These are phyloP conservation scores for Prunus davidiana DNA, from an alignment of 306 rosid species.

Conservation along the genomic window DNA sequence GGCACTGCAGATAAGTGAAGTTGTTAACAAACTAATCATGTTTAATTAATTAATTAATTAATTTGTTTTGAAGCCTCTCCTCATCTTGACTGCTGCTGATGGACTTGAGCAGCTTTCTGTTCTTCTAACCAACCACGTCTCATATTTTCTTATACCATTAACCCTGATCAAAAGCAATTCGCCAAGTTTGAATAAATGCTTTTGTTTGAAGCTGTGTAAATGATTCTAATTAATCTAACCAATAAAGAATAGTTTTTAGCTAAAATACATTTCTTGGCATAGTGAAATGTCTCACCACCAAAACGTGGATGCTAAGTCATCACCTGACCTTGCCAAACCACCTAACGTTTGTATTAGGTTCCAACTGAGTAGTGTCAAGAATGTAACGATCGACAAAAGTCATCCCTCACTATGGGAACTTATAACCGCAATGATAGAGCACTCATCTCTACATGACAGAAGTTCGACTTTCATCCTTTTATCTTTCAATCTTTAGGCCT, in stretches of 20 bases:
- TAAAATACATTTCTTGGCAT: not conserved
- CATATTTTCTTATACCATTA: not conserved
- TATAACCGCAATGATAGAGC: not conserved
- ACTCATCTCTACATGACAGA: not conserved
- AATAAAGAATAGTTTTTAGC: not conserved
- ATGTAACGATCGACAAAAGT: too few relatives aligned
- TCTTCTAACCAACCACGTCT: not conserved
- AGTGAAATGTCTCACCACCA: not conserved
- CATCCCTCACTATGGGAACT: too few relatives aligned
- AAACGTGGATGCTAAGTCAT: conserved; percentile 16
- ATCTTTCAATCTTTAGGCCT: not conserved
- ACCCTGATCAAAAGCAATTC: not conserved
- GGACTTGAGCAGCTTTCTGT: not conserved
- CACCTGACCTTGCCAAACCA: not conserved
- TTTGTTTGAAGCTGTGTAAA: not conserved
- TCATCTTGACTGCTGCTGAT: not conserved
- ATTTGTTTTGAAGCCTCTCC: not conserved
- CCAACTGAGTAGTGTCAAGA: not conserved
- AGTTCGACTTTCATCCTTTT: not conserved
- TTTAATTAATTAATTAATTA: not conserved
- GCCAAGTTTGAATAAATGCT: conserved; percentile 10
- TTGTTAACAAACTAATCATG: not conserved
- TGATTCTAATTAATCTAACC: not conserved
- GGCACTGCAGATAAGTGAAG: not conserved
- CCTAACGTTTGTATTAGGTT: not conserved